Percentiles rank a stretch among this genome's conserved stretches.
These are phyloP conservation scores for Lignosus rhinocerotis DNA, from an alignment of 1,284 basidiomycete species.

Conservation along the genomic window DNA sequence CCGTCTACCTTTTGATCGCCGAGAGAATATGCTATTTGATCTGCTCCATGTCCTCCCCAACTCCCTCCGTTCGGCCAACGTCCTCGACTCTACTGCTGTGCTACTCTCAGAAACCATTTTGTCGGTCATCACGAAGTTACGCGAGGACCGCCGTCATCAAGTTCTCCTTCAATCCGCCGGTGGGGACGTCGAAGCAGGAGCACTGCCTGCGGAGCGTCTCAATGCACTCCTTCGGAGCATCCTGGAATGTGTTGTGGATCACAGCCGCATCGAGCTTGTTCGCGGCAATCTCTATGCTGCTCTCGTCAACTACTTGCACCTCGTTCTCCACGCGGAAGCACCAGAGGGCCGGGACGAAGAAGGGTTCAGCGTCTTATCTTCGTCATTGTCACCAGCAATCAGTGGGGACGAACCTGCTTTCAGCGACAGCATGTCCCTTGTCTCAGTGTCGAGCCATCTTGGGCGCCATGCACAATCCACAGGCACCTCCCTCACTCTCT, in stretches of 20 bases:
- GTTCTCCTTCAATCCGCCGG: conserved; percentile 63
- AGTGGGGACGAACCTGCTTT: conserved; percentile 41
- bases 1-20: conserved; percentile 74
- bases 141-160: conserved; percentile 74
- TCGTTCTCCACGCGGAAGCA: conserved; percentile 49
- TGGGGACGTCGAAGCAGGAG: conserved; percentile 54
- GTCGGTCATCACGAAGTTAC: conserved; percentile 81
- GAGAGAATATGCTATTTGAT: conserved; percentile 88
- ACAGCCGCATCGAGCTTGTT: conserved; percentile 83
- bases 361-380: conserved; percentile 16
- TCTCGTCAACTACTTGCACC: conserved; percentile 86
- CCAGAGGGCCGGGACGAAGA: conserved; percentile 16
- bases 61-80: conserved; percentile 56
- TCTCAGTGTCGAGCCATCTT: conserved; percentile 26
- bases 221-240: conserved; percentile 75
- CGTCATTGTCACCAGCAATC: conserved; percentile 41
- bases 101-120: conserved; percentile 82
- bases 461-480: conserved; percentile 23
- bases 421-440: conserved; percentile 36
- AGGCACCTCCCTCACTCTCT: conserved; percentile 54
- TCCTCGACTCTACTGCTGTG: conserved; percentile 74
- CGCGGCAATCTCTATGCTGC: conserved; percentile 96
- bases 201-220: conserved; percentile 80
- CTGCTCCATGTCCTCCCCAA: conserved; percentile 76
- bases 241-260: conserved; percentile 76